Base-by-base conservation (phyloP, 2,329 filamentous ascomycete genomes). In the Penicillium olsonii region DNA sequence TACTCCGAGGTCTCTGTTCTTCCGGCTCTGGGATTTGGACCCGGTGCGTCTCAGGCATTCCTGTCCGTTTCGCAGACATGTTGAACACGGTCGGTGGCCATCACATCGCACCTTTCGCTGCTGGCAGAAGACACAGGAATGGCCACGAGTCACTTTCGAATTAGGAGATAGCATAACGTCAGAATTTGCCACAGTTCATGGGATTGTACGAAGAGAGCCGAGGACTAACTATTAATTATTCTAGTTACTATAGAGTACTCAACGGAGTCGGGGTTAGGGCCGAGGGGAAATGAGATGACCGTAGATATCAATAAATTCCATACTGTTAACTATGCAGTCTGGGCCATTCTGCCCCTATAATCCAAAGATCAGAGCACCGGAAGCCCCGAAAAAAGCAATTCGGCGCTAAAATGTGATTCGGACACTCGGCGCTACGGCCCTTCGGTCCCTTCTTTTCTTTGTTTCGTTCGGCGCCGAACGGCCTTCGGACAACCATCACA, bases 381-480 rank as follows among this genome's bases (percentile, higher is more conserved):
- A 31, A n/a, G 18, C 11, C 11, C 35, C 18, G 20, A 37, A 19
- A 37, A 19, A 22, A 37, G 35, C 6, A 37, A 19, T 9, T 20
- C 10, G 20, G 18, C 18, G 17, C 35, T 20, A 19, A 19, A 22
- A 12, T 37, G 20, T 37, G 37, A n/a, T 19, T 38, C 37, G 37
- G 37, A 24, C 19, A 8, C 19, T 37, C 35, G 35, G 18, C 18
- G 35, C 17, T 37, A 37, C 37, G 37, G 37, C 24, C 37, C 37
- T 17, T 6, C 22, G 22, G 8, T 4, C 11, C 29, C 12, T 17
- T 40, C 2, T 3, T 8, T 12, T 31, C 19, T 17, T 26, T 26
- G n/a, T 10, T 9, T 14, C 12, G 20, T 14, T 47, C 44, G 44
- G 44, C 44, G 44, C 44, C 44, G 44, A 47, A 35, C 12, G 4